A percentile compares a stretch with the other conserved stretches of the same genome.
Evolutionary conservation across 345 rosid species (phyloP).

Genomic region (Brassica nigra): DNA sequence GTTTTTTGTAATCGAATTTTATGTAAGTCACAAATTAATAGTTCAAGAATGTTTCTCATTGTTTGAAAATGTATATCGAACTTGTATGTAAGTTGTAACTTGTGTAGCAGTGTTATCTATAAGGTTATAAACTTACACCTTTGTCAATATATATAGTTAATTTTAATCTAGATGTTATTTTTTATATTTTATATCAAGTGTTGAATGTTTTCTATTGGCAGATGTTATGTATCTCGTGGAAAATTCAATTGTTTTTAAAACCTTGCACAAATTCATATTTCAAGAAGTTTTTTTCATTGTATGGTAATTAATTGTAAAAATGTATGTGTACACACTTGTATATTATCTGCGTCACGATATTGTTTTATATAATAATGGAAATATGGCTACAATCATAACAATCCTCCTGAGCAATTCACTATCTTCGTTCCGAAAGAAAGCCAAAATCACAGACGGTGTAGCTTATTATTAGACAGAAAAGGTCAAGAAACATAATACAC

Average conservation of each 20-base stretch:
- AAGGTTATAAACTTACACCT: not conserved
- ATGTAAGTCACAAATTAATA: not conserved
- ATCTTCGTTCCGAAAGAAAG: not conserved
- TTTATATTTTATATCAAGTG: not conserved
- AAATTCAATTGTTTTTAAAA: not conserved
- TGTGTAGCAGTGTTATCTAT: not conserved
- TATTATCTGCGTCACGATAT: not conserved
- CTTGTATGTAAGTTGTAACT: not conserved
- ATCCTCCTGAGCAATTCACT: not conserved
- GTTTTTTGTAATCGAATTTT: not conserved
- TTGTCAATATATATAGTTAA: constrained; percentile 29
- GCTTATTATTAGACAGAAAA: not conserved
- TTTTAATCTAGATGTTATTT: no score
- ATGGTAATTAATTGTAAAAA: not conserved
- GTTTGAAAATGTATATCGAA: not conserved
- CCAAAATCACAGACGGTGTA: not conserved
- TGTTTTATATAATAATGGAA: not conserved
- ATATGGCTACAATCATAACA: not conserved
- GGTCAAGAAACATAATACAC: not conserved
- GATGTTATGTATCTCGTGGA: not conserved
- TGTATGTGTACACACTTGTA: not conserved
- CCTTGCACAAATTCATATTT: not conserved
- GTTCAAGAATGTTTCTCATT: not conserved
- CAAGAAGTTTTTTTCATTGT: not conserved
- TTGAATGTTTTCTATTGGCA: not conserved